Base-by-base conservation (phyloP, 75 land plant species). In the Gnetum montanum region DNA sequence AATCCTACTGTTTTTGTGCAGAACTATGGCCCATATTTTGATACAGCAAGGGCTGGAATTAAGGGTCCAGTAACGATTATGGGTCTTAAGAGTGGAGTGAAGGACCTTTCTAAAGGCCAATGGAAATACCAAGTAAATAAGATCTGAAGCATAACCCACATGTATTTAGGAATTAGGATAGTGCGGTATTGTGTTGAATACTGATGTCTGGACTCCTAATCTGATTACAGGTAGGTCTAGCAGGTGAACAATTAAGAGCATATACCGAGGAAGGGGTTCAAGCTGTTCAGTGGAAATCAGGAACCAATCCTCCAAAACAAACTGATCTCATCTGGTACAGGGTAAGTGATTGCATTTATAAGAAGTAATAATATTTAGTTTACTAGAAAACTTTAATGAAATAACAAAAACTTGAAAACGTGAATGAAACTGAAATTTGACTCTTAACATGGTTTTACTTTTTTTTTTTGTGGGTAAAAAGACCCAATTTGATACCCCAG, bases 1-100 rank as follows among this genome's bases (percentile, higher is more conserved):
- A 77, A 77, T 49, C 66, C 66, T 31, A 88, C 94, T 4, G 73
- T 84, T 62, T 85, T 85, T 13, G 37, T 75, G 36, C 80, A 63
- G 75, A 41, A 41, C 43, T 15, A 7, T 34, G 55, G 55, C 18
- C 37, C 55, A 30, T 53, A 31, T 31, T 53, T 53, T 33, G 55
- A 53, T 18, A 53, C 55, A 31, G 19, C 36, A 36, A 19, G 22
- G 4, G 55, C 55, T 3, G 55, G 55, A 34, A 53, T 53, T 23
- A 53, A 34, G 31, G 55, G 55, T 34, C 55, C 55, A 20, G 55
- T 53, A 6, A 33, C 20, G 37, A 19, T 53, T 13, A 4, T 33
- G 8, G 55, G 55, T 8, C 37, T 53, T 34, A 53, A 19, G 22
- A 53, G 34, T 33, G 55, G 55, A 11, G 13, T 25, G 12, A 53